Evolutionary conservation across 1,284 basidiomycete genomes (phyloP).

Genomic region (Cryptococcus maquisensis): DNA sequence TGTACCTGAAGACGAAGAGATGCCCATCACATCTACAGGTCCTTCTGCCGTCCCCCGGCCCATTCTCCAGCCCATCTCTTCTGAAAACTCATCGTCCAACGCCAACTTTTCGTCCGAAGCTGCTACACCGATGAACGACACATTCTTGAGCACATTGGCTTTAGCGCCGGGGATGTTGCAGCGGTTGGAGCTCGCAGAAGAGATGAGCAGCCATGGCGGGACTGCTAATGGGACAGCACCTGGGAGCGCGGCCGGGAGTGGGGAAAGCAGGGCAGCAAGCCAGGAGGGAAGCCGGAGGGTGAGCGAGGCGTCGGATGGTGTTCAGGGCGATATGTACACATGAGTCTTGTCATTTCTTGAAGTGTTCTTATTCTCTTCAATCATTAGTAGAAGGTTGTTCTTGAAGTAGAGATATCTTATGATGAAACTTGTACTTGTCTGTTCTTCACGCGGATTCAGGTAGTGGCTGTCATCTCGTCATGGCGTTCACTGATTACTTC

Average conservation of each 20-base stretch:
- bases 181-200: slow-evolving; percentile 22
- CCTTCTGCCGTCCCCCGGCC: not conserved
- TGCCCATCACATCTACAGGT: not conserved
- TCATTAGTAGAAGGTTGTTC: too few species aligned
- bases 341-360: not conserved
- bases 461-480: not conserved
- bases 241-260: not conserved
- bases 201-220: slow-evolving; percentile 4
- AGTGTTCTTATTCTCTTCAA: too few species aligned
- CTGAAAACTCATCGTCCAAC: not conserved
- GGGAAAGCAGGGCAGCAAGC: not conserved
- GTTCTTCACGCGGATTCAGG: not conserved
- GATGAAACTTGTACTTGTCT: not conserved
- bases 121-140: slow-evolving; percentile 53
- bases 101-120: slow-evolving; percentile 16
- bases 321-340: not conserved
- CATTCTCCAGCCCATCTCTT: not conserved
- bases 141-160: slow-evolving; percentile 52
- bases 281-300: not conserved
- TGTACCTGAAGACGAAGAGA: not conserved
- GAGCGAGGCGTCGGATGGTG: not conserved
- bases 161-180: slow-evolving; percentile 26
- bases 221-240: not conserved
- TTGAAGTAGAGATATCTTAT: not conserved
- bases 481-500: not conserved